Base-by-base conservation (phyloP, 1,284 basidiomycete species). In the Microbotryomycetes sp. region DNA sequence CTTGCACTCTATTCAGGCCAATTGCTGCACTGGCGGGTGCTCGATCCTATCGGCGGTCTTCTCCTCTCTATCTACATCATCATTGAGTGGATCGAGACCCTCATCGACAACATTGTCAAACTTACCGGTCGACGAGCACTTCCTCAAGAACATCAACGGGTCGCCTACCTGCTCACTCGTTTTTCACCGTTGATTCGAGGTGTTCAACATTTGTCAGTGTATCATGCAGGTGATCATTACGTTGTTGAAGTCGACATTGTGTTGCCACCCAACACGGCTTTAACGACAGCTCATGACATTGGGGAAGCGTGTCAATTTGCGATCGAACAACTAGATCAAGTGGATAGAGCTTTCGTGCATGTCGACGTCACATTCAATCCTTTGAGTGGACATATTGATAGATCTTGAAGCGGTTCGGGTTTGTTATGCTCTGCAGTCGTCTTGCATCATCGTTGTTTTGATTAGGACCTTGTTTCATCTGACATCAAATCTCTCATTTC, bases 11-110 rank as follows among this genome's bases (percentile, higher is more conserved):
- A n/a, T 76, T 68, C 58, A 64, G 77, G 78, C 2, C 64, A 71
- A 16, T 61, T 72, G 30, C 32, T 77, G 4, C 42, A 66, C 1
- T 76, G 74, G 67, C 66, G 65, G 0, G 68, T 77, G 25, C 74
- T 81, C 12, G 80, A 80, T 69, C 77, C 80, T 3, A 71, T 80
- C 6, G 79, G 79, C 16, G 79, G 79, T 45, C 75, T 79, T 68
- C 65, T 79, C 1, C 70, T 81, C 12, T 78, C 77, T 0, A 51
- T 75, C 1, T 79, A 68, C 49, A 71, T 81, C 69, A 80, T 80
- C 63, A 52, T 76, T 54, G 73, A 76, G 56, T 77, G 76, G 76
- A 63, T 69, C 54, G 73, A 74, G 52, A 79, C 79, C 0, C 67
- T 80, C 3, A 66, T 78, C 46, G 74, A 77, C 58, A 79, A 79